Evolutionary conservation across 352 stramenopile species (phyloP).

Genomic region (Globisporangium acanthophoron): DNA sequence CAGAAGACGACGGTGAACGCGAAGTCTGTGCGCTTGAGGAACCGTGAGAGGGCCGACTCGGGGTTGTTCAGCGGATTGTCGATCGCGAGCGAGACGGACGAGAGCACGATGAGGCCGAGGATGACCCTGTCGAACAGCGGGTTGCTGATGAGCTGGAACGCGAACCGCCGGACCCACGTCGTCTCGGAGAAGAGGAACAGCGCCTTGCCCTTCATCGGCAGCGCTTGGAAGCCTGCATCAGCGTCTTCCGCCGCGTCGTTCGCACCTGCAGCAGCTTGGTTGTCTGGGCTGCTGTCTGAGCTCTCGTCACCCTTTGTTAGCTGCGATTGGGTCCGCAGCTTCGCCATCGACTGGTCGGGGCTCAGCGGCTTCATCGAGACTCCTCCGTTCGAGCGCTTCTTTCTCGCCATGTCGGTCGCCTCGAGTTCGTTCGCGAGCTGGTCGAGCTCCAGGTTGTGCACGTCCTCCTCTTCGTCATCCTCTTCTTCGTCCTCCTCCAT

Average conservation of each 20-base stretch:
- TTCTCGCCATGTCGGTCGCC: not conserved
- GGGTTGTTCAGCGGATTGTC: constrained; percentile 82
- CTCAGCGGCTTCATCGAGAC: not conserved
- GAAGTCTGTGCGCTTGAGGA: constrained; percentile 67
- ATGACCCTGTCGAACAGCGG: constrained; percentile 77
- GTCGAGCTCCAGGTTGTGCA: constrained; percentile 17
- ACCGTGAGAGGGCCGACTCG: constrained; percentile 23
- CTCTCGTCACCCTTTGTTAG: not conserved
- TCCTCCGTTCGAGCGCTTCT: not conserved
- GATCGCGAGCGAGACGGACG: constrained; percentile 77
- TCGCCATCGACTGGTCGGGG: not conserved
- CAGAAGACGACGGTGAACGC: constrained; percentile 77
- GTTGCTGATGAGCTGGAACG: constrained; percentile 53
- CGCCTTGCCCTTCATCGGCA: constrained; percentile 16
- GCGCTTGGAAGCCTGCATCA: constrained; percentile 6
- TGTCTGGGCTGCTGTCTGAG: not conserved
- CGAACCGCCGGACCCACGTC: constrained; percentile 30
- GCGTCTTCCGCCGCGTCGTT: not conserved
- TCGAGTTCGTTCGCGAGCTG: constrained; percentile 16
- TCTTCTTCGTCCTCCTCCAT: constrained; percentile 21
- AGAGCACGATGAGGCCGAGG: constrained; percentile 77
- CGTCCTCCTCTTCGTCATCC: constrained; percentile 34
- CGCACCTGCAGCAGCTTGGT: too few species aligned
- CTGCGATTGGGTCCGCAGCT: not conserved
- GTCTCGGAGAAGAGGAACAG: constrained; percentile 50